phyloP scores from a whole-genome alignment of 2,329 filamentous ascomycete species.

The Dothistroma pini region DNA sequence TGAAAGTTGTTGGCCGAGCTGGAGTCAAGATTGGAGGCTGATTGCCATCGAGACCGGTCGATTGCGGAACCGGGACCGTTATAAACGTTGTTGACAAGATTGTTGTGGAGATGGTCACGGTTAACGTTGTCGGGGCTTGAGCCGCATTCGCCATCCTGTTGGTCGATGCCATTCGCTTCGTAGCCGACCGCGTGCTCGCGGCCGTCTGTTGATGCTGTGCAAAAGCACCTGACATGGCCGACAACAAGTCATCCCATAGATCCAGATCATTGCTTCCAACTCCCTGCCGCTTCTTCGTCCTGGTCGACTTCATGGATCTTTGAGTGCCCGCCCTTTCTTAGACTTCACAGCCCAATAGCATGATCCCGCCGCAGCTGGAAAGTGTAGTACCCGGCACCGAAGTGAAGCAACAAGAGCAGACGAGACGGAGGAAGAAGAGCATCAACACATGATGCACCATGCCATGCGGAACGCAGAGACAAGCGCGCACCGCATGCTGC shows the following conservation, averaged over 20 bases:
- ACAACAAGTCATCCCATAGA: constrained; percentile 5
- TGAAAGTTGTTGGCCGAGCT: background rate
- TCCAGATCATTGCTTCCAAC: background rate
- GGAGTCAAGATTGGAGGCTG: background rate
- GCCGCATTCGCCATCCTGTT: background rate
- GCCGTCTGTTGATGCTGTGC: background rate
- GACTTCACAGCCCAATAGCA: background rate
- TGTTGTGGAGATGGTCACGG: constrained; percentile 5
- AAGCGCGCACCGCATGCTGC: background rate
- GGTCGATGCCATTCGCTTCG: background rate
- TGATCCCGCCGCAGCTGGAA: background rate
- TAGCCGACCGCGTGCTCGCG: background rate
- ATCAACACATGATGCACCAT: background rate
- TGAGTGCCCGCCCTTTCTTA: background rate
- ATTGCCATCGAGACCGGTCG: background rate
- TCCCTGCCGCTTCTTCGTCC: constrained; percentile 3
- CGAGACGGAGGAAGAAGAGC: background rate
- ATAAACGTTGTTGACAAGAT: constrained; percentile 9
- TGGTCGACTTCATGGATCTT: background rate
- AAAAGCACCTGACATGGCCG: background rate
- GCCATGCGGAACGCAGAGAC: constrained; percentile 1
- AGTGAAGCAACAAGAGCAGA: background rate
- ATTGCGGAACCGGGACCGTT: background rate
- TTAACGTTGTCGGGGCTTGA: background rate
- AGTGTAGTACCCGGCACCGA: background rate